phyloP scores from a whole-genome alignment of 2,329 filamentous ascomycete genomes.

The Didymella exigua region DNA sequence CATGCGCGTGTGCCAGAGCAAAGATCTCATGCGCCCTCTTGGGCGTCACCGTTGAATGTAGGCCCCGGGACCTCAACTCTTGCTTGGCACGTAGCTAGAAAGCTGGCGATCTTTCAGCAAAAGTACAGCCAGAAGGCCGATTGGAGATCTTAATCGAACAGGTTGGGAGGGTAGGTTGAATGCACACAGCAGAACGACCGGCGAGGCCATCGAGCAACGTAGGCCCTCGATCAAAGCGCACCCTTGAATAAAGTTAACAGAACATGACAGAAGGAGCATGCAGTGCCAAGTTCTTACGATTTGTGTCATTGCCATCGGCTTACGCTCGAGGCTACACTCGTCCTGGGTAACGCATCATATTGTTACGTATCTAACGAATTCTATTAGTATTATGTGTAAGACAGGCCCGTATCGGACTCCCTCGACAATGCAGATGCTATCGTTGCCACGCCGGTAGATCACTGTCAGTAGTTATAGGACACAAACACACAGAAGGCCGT shows the following conservation, averaged over 20 bases:
- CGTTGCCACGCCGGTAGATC: not conserved
- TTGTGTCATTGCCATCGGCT: not conserved
- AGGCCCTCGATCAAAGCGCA: not conserved
- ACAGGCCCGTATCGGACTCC: not conserved
- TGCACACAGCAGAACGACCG: not conserved
- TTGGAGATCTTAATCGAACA: not conserved
- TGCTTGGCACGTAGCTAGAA: not conserved
- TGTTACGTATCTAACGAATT: slow-evolving; percentile 9
- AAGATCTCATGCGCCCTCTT: not conserved
- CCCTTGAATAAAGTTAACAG: not conserved
- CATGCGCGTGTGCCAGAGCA: not conserved
- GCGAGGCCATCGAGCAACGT: not conserved
- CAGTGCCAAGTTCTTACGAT: not conserved
- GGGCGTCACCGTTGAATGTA: not conserved
- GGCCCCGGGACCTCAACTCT: not conserved
- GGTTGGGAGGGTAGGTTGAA: not conserved
- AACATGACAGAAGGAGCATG: not conserved
- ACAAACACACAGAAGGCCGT: not conserved
- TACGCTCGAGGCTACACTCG: not conserved
- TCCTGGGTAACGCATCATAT: not conserved
- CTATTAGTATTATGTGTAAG: not conserved
- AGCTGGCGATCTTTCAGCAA: not conserved
- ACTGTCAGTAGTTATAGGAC: not conserved
- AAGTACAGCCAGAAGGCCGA: not conserved
- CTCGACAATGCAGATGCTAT: not conserved